Base-by-base conservation (phyloP, 805 yeast species). In the Metschnikowia aberdeeniae region DNA sequence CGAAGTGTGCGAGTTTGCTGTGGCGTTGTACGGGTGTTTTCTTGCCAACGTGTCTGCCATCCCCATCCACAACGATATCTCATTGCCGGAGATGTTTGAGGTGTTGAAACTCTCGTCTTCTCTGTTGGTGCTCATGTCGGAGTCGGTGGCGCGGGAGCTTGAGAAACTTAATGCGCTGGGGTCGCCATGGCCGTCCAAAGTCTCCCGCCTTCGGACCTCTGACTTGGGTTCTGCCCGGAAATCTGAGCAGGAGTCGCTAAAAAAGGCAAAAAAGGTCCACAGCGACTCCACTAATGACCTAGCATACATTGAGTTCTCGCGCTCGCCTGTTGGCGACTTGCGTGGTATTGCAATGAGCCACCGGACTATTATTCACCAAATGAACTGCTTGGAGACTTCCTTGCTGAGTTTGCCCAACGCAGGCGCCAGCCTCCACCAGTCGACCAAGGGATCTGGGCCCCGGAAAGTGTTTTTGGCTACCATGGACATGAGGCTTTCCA, bases 281-380 rank as follows among this genome's bases (percentile, higher is more conserved):
- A 43, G 31, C 44, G 59, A 34, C 46, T 51, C 45, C 22, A 55
- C 52, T 33, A 53, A 63, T 14, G 95, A 88, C 57, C 68, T 93
- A 47, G 97, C 98, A 0, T 93, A 93, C 58, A 90, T 93, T 11
- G 99, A 93, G 66, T 93, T 86, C 59, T 81, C 93, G 0, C 78
- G 90, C 54, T 85, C 95, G 1, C 95, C 97, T 0, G 79, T 86
- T 24, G 98, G 98, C 3, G 95, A 90, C 52, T 66, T 89, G 30
- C 74, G 96, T 46, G 99, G 99, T 13, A 95, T 93, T 30, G 96
- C 95, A 1, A 77, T 93, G 60, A 86, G 93, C 20, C 98, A 93
- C 61, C 73, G 88, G 47, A 89, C 96, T 0, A 78, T 93, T 6
- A 75, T 86, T 60, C 92, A 88, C 53, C 99, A 93, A 59, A 87